Percentiles rank a stretch among this genome's conserved stretches.
Evolutionary conservation across 1,284 basidiomycete species (phyloP).

Genomic region (Mycena citricolor): DNA sequence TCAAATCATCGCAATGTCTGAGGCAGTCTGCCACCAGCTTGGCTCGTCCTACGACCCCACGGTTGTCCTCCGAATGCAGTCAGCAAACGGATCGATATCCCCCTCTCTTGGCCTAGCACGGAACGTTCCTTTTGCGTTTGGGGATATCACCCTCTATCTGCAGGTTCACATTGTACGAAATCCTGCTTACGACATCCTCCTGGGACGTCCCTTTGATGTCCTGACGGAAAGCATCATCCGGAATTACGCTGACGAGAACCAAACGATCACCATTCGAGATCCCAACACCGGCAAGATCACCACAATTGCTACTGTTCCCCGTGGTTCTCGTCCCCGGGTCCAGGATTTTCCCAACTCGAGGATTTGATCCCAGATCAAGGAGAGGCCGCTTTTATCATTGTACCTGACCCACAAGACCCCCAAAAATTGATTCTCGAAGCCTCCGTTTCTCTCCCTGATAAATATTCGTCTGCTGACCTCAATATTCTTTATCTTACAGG

Average conservation of each 20-base stretch:
- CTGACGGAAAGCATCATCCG: slow-evolving; percentile 25
- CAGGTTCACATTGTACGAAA: no score
- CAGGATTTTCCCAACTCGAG: not conserved
- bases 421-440: not conserved
- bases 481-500: not conserved
- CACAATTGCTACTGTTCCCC: slow-evolving; percentile 27
- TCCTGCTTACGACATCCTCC: no score
- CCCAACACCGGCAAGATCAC: slow-evolving; percentile 27
- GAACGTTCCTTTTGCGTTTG: slow-evolving; percentile 12
- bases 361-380: not conserved
- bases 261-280: slow-evolving; percentile 29
- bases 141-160: slow-evolving; percentile 14
- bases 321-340: slow-evolving; percentile 4
- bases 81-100: slow-evolving; percentile 12
- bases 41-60: slow-evolving; percentile 11
- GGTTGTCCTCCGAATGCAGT: slow-evolving; percentile 14
- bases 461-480: no score
- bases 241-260: slow-evolving; percentile 25
- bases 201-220: no score
- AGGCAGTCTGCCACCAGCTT: slow-evolving; percentile 9
- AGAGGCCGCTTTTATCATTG: not conserved
- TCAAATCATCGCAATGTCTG: slow-evolving; percentile 16
- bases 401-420: not conserved
- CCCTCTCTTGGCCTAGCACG: slow-evolving; percentile 15
- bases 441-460: no score